Base-by-base conservation (phyloP, 257 asterid species). In the Gynochthodes officinalis region DNA sequence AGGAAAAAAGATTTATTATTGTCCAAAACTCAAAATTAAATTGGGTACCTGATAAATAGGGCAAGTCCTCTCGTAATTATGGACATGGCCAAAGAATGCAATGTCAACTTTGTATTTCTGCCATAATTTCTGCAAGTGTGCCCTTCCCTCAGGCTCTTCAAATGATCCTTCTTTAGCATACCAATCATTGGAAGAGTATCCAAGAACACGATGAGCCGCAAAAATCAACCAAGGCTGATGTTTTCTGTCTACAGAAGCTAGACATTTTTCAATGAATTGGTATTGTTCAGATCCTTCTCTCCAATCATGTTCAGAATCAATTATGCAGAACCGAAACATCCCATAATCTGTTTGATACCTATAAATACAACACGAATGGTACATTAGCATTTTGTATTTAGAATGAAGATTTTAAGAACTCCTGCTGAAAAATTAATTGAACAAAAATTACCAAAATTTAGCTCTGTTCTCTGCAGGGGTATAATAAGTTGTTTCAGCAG, bases 121-220 rank as follows among this genome's bases (percentile, higher is more conserved):
- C 87, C 87, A 83, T 18, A 83, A 81, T 73, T 62, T 80, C 81
- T 83, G 79, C 83, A 83, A 75, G 79, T 79, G 76, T 61, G 77
- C 87, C 70, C 87, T 80, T 50, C 87, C 87, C 79, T 74, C 77
- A n/a, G 87, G 85, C 77, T 83, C 87, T 53, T 80, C 85, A 58
- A 83, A 83, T 28, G 87, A 75, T 54, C 87, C 85, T 68, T 78
- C 79, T 1, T 15, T 23, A 43, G 73, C 87, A 27, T 80, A 83
- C 72, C 76, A 78, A 2, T 77, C 72, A 54, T 75, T 67, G 2
- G 87, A 83, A 69, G 87, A 83, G 59, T 83, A 83, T 6, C 87
- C 87, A 50, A 83, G 87, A 4, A 77, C 83, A 49, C 85, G 67
- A 73, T 83, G 87, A 65, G 87, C 83, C 21, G 83, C 81, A 48